A percentile compares a stretch with the other conserved stretches of the same genome.
phyloP scores from a whole-genome alignment of 2,329 filamentous ascomycete species.

The Penicillium sp. region DNA sequence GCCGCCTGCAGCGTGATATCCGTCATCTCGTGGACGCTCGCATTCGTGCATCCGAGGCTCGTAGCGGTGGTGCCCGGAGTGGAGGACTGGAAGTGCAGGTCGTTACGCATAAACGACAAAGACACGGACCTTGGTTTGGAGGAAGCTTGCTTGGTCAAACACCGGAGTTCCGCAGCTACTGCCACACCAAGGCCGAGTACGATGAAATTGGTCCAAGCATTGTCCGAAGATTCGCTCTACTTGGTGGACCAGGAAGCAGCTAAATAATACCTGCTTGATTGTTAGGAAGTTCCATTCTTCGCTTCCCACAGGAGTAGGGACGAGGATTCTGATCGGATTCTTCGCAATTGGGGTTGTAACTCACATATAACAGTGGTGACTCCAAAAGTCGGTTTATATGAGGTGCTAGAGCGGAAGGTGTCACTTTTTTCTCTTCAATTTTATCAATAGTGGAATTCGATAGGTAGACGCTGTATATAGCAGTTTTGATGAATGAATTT shows the following conservation, averaged over 20 bases:
- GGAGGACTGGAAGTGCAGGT: slow-evolving; percentile 96
- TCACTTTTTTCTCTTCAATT: not conserved
- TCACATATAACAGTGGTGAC: not conserved
- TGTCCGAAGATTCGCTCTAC: slow-evolving; percentile 85
- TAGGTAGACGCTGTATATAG: slow-evolving; percentile 13
- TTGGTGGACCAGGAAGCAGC: slow-evolving; percentile 76
- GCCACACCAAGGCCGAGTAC: slow-evolving; percentile 87
- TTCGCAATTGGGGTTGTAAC: not conserved
- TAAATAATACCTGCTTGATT: slow-evolving; percentile 21
- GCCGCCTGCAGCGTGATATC: slow-evolving; percentile 93
- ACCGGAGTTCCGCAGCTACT: slow-evolving; percentile 97
- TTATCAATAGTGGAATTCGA: slow-evolving; percentile 2
- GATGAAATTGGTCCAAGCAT: slow-evolving; percentile 96
- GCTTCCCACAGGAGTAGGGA: no score
- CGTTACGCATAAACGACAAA: slow-evolving; percentile 94
- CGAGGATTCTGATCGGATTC: not conserved
- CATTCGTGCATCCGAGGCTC: slow-evolving; percentile 85
- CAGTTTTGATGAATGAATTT: slow-evolving; percentile 5
- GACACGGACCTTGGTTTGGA: slow-evolving; percentile 97
- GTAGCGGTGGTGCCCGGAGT: slow-evolving; percentile 86
- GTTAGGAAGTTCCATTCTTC: not conserved
- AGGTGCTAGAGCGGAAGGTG: slow-evolving; percentile 6
- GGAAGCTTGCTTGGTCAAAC: slow-evolving; percentile 95
- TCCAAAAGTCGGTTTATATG: slow-evolving; percentile 3
- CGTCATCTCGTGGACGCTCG: slow-evolving; percentile 90